Conservation (phyloP, 2,329 filamentous ascomycete genomes). For the Penicillium hesseltinei region DNA sequence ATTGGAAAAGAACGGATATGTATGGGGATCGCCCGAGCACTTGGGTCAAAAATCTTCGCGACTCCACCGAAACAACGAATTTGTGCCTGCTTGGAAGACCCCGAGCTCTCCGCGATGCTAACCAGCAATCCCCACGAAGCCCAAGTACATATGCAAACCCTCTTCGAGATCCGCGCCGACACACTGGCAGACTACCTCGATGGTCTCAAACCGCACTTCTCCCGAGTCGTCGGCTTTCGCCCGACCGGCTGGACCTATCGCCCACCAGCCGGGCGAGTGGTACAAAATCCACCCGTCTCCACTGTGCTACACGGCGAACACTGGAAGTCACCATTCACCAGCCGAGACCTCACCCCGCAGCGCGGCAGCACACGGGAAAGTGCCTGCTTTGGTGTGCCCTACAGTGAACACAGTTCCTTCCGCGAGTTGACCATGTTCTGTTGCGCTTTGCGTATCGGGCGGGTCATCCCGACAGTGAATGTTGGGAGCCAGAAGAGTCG, state of each 20-base stretch:
- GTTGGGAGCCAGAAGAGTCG: slow-evolving; percentile 63
- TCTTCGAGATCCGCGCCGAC: slow-evolving; percentile 90
- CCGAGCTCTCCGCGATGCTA: slow-evolving; percentile 72
- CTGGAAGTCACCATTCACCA: slow-evolving; percentile 74
- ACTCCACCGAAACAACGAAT: slow-evolving; percentile 79
- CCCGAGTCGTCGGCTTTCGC: slow-evolving; percentile 82
- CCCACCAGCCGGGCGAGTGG: slow-evolving; percentile 63
- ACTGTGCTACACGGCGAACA: slow-evolving; percentile 64
- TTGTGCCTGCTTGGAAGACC: slow-evolving; percentile 79
- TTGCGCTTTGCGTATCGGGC: slow-evolving; percentile 81
- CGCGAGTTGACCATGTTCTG: slow-evolving; percentile 91
- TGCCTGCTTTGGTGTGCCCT: slow-evolving; percentile 90
- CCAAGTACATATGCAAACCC: slow-evolving; percentile 95
- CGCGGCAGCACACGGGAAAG: slow-evolving; percentile 78
- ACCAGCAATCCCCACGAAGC: slow-evolving; percentile 79
- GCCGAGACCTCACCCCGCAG: slow-evolving; percentile 73
- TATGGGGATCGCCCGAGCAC: slow-evolving; percentile 81
- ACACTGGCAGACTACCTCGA: slow-evolving; percentile 86
- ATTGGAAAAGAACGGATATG: slow-evolving; percentile 98
- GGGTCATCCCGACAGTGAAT: slow-evolving; percentile 92
- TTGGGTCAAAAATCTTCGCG: slow-evolving; percentile 87
- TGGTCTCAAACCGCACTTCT: slow-evolving; percentile 76
- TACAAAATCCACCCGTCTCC: slow-evolving; percentile 61
- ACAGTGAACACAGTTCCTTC: slow-evolving; percentile 94
- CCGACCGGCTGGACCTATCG: slow-evolving; percentile 94